Base-by-base conservation (phyloP, 78 protist species). In the Dictyostelium firmibasis region DNA sequence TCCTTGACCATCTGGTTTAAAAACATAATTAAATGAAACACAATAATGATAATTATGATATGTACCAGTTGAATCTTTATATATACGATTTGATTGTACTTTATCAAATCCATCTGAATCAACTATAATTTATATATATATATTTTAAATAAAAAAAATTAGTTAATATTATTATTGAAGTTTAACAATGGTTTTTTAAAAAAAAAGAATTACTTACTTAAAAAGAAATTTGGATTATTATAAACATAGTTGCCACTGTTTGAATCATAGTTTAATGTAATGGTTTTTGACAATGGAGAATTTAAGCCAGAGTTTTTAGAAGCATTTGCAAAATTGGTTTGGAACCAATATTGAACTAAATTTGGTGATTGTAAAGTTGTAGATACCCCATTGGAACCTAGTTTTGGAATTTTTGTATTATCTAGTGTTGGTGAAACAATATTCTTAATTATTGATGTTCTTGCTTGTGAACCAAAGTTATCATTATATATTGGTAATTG, bases 1-100 rank as follows among this genome's bases (percentile, higher is more conserved):
- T 20, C 27, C 27, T 57, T 57, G 67, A 18, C 67, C 67, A 20
- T 57, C 67, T 57, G 67, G 67, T 57, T 57, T 57, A 20, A 57
- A 57, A 20, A 57, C 67, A 44, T 85, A 93, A 18, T 43, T 43
- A 69, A 94, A 87, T 33, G 27, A 27, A 3, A 83, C 84, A 47
- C 96, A 94, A 81, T 77, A 77, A 41, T 77, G 84, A 16, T 67
- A 76, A 23, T 86, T 86, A 29, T 86, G 92, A 47, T 35, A 86
- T 0, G 43, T 27, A 16, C 35, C 25, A 13, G 79, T 31, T 33
- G 43, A 27, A 33, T 72, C 79, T 33, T 72, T 72, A 67, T 67
- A 67, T 16, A 72, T 72, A 31, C 79, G 43, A 6, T 29, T 9
- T 29, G 38, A 29, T 18, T 41, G 0, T 29, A 13, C 3, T 31